Percentiles rank a stretch among this genome's conserved stretches.
These are phyloP conservation scores for Pleurotus salmoneostramineus DNA, from an alignment of 768 basidiomycete species.

Conservation along the genomic window DNA sequence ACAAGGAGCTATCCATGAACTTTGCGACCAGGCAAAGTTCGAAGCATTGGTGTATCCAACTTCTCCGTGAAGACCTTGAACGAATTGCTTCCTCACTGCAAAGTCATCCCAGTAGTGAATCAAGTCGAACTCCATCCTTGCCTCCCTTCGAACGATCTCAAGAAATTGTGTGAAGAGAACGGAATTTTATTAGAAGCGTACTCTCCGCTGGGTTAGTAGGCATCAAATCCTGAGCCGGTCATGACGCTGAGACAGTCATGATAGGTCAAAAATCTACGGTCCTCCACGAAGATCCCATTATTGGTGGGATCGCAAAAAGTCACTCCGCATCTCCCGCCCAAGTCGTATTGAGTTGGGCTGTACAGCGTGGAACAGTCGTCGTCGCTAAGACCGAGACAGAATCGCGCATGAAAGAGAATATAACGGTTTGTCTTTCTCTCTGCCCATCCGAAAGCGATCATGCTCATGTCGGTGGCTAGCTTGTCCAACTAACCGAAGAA, in stretches of 20 bases:
- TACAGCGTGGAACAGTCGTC: constrained; percentile 54
- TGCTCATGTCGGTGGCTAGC: constrained; percentile 6
- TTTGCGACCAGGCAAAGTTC: constrained; percentile 39
- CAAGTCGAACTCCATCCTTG: constrained; percentile 38
- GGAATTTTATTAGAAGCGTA: constrained; percentile 39
- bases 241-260: not conserved
- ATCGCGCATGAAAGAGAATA: constrained; percentile 45
- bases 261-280: not conserved
- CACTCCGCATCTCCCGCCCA: constrained; percentile 21
- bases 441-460: not conserved
- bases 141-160: constrained; percentile 33
- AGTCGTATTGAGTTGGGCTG: constrained; percentile 61
- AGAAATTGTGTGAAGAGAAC: constrained; percentile 31
- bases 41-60: constrained; percentile 52
- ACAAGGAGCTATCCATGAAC: too few species aligned
- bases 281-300: not conserved
- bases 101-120: constrained; percentile 37
- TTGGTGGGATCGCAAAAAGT: not conserved
- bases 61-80: constrained; percentile 37
- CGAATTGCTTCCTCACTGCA: constrained; percentile 30
- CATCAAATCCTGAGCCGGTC: not conserved
- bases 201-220: constrained; percentile 33
- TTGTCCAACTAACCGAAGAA: not conserved
- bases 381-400: constrained; percentile 58
- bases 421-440: constrained; percentile 22